phyloP scores from a whole-genome alignment of 108 stramenopile species.

The Skeletonema menzelii region DNA sequence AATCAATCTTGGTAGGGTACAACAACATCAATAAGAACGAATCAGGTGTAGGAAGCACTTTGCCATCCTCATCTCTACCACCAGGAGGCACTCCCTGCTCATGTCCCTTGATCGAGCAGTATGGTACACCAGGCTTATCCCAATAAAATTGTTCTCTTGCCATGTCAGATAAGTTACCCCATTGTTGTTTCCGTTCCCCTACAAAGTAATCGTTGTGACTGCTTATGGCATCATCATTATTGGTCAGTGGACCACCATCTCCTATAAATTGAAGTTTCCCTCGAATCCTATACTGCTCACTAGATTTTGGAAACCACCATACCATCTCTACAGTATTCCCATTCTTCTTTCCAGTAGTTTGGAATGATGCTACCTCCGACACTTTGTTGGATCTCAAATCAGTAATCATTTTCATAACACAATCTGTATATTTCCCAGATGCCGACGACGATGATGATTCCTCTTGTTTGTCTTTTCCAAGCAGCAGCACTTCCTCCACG shows the following conservation, averaged over 20 bases:
- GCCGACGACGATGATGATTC: not conserved
- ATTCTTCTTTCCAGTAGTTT: slow-evolving; percentile 13
- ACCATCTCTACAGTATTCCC: slow-evolving; percentile 65
- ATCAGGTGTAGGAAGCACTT: slow-evolving; percentile 70
- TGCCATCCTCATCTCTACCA: slow-evolving; percentile 74
- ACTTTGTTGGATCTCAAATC: slow-evolving; percentile 78
- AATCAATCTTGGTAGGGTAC: slow-evolving; percentile 71
- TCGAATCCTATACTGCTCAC: slow-evolving; percentile 87
- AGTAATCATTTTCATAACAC: slow-evolving; percentile 83
- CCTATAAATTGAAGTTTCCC: slow-evolving; percentile 76
- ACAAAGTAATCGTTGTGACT: slow-evolving; percentile 36
- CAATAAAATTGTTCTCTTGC: slow-evolving; percentile 85
- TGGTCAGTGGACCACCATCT: slow-evolving; percentile 27
- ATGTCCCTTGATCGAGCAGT: slow-evolving; percentile 1
- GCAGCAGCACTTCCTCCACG: not conserved
- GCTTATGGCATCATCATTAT: not conserved
- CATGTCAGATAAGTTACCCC: slow-evolving; percentile 77
- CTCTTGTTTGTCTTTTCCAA: not conserved
- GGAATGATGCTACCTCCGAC: slow-evolving; percentile 17
- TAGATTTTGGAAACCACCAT: slow-evolving; percentile 88
- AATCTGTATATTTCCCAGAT: slow-evolving; percentile 6
- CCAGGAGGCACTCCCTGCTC: slow-evolving; percentile 45
- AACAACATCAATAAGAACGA: slow-evolving; percentile 83
- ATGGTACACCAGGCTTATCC: slow-evolving; percentile 48
- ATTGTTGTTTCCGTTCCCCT: slow-evolving; percentile 68